Percentiles rank a stretch among this genome's conserved stretches.
These are phyloP conservation scores for Pelargonium nanum DNA, from an alignment of 345 rosid species.

Conservation along the genomic window DNA sequence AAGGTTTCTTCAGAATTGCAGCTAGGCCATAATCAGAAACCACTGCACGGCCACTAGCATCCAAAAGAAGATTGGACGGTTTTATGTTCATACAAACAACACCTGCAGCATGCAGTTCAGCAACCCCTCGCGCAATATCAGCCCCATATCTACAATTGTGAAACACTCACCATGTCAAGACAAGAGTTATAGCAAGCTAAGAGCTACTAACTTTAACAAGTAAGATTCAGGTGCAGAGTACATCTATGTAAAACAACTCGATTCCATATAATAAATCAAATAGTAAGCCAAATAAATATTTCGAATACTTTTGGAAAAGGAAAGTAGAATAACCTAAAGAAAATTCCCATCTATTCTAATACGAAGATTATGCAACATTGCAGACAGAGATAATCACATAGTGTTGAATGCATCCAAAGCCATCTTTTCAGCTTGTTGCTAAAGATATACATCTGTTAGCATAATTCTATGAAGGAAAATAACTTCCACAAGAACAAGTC, in stretches of 20 bases:
- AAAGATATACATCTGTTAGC: background rate
- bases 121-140: constrained; percentile 84
- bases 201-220: constrained; percentile 1
- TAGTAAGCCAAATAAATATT: background rate
- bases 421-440: background rate
- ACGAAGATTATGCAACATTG: background rate
- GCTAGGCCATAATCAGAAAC: constrained; percentile 96
- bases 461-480: no score
- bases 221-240: background rate
- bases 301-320: background rate
- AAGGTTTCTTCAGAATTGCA: constrained; percentile 78
- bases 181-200: constrained; percentile 10
- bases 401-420: background rate
- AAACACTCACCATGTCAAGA: constrained; percentile 17
- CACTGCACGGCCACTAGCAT: constrained; percentile 66
- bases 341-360: background rate
- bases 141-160: constrained; percentile 77
- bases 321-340: background rate
- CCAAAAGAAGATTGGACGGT: constrained; percentile 92
- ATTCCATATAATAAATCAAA: background rate
- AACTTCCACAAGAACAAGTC: no score
- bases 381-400: background rate
- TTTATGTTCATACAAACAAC: constrained; percentile 90
- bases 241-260: background rate
- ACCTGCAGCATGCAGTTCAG: constrained; percentile 97